Percentiles rank a stretch among this genome's conserved stretches.
Conservation (phyloP, 371 early-diverging fungal genomes). For the Phascolomyces articulosus region DNA sequence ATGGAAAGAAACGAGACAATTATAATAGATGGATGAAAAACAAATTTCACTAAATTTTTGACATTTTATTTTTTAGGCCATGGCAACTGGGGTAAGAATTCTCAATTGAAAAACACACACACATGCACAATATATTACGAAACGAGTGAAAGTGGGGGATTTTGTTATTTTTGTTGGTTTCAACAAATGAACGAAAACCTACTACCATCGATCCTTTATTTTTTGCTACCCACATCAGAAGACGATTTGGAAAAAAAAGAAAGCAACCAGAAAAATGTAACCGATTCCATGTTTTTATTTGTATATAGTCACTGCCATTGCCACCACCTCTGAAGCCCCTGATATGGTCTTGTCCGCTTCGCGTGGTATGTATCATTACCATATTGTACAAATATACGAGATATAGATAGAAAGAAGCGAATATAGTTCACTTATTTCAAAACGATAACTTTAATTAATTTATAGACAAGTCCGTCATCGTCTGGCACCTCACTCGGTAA, state of each 20-base stretch:
- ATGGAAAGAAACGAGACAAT: constrained; percentile 6
- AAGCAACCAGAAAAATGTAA: background rate
- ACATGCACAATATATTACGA: background rate
- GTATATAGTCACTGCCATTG: constrained; percentile 83
- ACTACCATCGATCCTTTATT: too few species aligned
- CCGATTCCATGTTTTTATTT: background rate
- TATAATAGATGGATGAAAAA: background rate
- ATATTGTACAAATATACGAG: too few species aligned
- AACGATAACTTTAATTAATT: background rate
- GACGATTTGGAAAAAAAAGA: background rate
- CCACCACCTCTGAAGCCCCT: constrained; percentile 91
- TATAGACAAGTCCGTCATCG: constrained; percentile 93
- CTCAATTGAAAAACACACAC: background rate
- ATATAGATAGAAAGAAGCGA: background rate
- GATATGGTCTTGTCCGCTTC: constrained; percentile 93
- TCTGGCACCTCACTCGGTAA: constrained; percentile 89
- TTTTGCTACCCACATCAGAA: too few species aligned
- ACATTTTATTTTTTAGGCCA: constrained; percentile 23
- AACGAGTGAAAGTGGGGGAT: background rate
- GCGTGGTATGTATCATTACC: constrained; percentile 69
- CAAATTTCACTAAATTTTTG: constrained; percentile 5
- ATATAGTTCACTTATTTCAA: background rate
- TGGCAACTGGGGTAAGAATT: constrained; percentile 37
- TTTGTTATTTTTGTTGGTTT: too few species aligned
- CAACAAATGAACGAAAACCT: background rate